These are phyloP conservation scores for Magnolia officinalis DNA, from an alignment of 164 flowering plant species.

Conservation along the genomic window DNA sequence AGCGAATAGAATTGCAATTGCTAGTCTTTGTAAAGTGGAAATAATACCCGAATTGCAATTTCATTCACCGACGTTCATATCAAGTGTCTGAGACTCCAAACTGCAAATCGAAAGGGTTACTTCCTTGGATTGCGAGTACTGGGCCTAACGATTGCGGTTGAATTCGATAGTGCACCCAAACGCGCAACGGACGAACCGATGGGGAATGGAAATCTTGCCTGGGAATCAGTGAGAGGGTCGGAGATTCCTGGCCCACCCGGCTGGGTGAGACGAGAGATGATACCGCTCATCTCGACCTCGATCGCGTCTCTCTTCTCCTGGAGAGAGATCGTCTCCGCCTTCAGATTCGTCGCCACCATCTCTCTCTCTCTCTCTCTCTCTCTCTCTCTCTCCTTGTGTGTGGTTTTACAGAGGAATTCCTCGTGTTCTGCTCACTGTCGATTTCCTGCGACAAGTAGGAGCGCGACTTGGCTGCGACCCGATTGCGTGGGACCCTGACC, in stretches of 20 bases:
- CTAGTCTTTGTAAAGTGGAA: not conserved
- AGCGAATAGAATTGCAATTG: not conserved
- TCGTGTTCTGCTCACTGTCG: no score
- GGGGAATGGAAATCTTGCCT: conserved; percentile 31
- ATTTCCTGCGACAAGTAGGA: no score
- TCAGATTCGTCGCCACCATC: conserved; percentile 85
- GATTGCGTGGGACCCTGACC: no score
- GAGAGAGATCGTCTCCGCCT: conserved; percentile 57
- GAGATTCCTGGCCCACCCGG: conserved; percentile 89
- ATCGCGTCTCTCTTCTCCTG: conserved; percentile 60
- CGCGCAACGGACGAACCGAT: not conserved
- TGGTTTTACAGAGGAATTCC: no score
- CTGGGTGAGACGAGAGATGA: conserved; percentile 59
- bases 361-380: not conserved
- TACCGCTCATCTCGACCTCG: conserved; percentile 73
- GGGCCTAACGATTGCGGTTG: not conserved
- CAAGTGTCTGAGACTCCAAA: not conserved
- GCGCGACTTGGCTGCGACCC: no score
- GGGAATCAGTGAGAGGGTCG: conserved; percentile 76
- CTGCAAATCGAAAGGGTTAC: not conserved
- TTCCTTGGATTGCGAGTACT: not conserved
- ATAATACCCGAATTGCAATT: not conserved
- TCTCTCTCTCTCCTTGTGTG: not conserved
- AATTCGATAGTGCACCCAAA: not conserved
- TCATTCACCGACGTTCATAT: not conserved